Conservation (phyloP, 2,329 filamentous ascomycete species). For the Hymenoscyphus albidus region DNA sequence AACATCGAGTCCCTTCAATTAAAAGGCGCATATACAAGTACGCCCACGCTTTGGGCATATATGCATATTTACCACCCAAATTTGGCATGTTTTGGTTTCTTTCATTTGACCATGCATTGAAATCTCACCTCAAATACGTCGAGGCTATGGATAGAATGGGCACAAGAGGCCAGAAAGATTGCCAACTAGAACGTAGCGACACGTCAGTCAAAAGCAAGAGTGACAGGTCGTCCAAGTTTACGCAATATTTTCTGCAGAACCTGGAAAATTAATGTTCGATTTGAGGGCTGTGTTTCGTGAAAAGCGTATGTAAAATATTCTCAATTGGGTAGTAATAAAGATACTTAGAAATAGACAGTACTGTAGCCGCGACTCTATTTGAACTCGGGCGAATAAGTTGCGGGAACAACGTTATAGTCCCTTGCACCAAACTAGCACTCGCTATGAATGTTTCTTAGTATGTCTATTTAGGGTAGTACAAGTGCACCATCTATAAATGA, state of each 20-base stretch:
- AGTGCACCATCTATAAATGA: background rate
- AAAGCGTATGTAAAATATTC: background rate
- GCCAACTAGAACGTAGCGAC: background rate
- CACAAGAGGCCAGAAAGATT: background rate
- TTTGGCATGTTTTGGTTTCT: background rate
- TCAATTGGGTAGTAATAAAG: background rate
- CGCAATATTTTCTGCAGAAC: background rate
- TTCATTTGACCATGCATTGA: background rate
- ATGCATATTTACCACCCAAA: slow-evolving; percentile 3
- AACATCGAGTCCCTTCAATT: background rate
- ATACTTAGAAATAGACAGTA: background rate
- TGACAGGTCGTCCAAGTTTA: background rate
- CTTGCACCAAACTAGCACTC: background rate
- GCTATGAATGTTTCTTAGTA: background rate
- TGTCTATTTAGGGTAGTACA: background rate
- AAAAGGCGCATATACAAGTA: slow-evolving; percentile 3
- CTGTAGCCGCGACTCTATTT: background rate
- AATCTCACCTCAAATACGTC: background rate
- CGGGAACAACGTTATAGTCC: background rate
- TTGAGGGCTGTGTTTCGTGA: background rate
- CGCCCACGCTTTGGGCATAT: slow-evolving; percentile 13
- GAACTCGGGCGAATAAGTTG: background rate
- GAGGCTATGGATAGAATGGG: slow-evolving; percentile 5
- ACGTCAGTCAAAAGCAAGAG: background rate
- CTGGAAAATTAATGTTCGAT: background rate